Evolutionary conservation across 2,329 filamentous ascomycete genomes (phyloP), one percentile per base, ranked within the genome.

Genomic region (Colletotrichum simmondsii): DNA sequence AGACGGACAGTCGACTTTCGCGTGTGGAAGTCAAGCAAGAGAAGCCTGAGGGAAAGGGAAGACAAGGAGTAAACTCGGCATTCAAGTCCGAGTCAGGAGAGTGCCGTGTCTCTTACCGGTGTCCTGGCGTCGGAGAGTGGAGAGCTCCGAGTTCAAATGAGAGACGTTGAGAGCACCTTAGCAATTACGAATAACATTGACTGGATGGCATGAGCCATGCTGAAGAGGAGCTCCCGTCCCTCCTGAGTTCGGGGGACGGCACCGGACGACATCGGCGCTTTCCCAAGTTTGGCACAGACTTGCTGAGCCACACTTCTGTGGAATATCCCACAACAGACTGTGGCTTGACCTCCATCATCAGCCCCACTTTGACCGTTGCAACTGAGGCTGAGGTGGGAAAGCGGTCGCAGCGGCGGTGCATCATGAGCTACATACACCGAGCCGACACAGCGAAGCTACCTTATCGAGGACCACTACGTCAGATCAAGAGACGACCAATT

Each of bases 191-290:
- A 56, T 42, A n/a, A 14, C 16, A 30, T 32, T 42, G 30, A n/a
- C 57, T 26, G 32, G 32, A 60, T 56, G 53, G 22, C 37, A 42
- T 42, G 37, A 42, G 37, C 37, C 37, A 16, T 16, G 37, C 14
- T 19, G 56, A 68, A 22, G 53, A 65, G 56, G 19, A 72, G 32
- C 54, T 70, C 26, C 32, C 32, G 32, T 35, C 32, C 42, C 42
- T 42, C 37, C 42, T 22, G 42, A 49, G 19, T 59, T 71, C 58
- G 65, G 53, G 57, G 60, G 60, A 49, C 35, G 60, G 70, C 66
- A 71, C 56, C 56, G 71, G 67, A 73, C 67, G 67, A 71, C 52
- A 73, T 73, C 61, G 71, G 71, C 59, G 65, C 65, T 59, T 54
- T 59, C 32, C 60, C 46, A 61, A 63, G n/a, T 46, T 19, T 49